phyloP scores from a whole-genome alignment of 176 grass and related monocot genomes.

The Leersia perrieri region DNA sequence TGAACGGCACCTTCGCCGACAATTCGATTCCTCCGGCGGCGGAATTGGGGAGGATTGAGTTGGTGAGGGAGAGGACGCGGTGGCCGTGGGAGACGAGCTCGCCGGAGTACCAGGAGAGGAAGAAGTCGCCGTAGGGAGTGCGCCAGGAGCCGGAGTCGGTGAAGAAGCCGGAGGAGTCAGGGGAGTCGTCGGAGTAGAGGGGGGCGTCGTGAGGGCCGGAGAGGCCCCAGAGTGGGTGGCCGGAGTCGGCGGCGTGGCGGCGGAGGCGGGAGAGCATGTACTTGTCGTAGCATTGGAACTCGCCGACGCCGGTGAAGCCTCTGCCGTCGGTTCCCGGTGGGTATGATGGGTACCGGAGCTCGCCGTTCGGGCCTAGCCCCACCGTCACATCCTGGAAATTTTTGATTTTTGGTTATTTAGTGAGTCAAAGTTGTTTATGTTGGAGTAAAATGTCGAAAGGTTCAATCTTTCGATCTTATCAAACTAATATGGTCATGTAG shows the following conservation, averaged over 20 bases:
- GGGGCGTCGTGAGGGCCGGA: constrained; percentile 63
- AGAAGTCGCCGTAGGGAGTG: constrained; percentile 74
- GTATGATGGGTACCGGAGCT: constrained; percentile 86
- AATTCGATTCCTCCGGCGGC: too few species aligned
- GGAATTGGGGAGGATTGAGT: too few species aligned
- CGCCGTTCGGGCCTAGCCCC: constrained; percentile 73
- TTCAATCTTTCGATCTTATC: too few species aligned
- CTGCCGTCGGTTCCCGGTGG: constrained; percentile 34
- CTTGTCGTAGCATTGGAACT: constrained; percentile 95
- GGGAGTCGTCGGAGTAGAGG: constrained; percentile 53
- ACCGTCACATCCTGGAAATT: constrained; percentile 85
- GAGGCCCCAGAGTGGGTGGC: constrained; percentile 63
- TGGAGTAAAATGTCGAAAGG: too few species aligned
- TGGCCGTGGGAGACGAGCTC: constrained; percentile 67
- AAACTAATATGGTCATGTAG: too few species aligned
- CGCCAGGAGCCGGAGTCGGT: constrained; percentile 63
- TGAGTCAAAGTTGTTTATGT: too few species aligned
- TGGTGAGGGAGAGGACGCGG: too few species aligned
- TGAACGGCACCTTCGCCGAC: constrained; percentile 74
- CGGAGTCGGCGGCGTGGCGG: constrained; percentile 31
- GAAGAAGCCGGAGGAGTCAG: constrained; percentile 60
- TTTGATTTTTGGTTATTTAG: too few species aligned
- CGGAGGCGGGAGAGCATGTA: constrained; percentile 63
- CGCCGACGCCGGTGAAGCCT: constrained; percentile 63
- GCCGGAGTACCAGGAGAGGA: constrained; percentile 89